Conservation (phyloP, 2,329 filamentous ascomycete genomes). For the Huntiella abstrusa region DNA sequence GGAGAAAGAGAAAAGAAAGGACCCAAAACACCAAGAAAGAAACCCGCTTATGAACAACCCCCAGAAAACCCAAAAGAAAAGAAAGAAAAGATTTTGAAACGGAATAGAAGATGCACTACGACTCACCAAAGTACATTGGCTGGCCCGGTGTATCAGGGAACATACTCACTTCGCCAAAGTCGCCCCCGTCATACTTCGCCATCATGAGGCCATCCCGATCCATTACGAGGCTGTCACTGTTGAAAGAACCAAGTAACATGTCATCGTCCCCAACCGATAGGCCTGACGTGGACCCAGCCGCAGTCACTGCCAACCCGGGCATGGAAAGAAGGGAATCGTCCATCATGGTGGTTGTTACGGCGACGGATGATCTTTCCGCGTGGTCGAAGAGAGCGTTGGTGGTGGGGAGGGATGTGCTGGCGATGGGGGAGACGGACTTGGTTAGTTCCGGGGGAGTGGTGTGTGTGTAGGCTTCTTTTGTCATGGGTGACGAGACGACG, state of each 20-base stretch:
- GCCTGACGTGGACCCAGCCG: conserved; percentile 11
- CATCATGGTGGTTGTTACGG: conserved; percentile 15
- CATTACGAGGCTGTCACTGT: conserved; percentile 24
- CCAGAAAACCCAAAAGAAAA: not conserved
- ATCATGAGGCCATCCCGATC: conserved; percentile 31
- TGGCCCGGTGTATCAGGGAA: conserved; percentile 21
- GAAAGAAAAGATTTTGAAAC: not conserved
- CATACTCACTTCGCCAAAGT: conserved; percentile 31
- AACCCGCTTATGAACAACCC: not conserved
- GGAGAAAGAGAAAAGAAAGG: conserved; percentile 2
- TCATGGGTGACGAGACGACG: conserved; percentile 17
- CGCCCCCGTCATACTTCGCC: conserved; percentile 32
- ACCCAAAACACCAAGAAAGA: conserved; percentile 1
- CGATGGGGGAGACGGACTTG: conserved; percentile 38
- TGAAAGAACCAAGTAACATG: conserved; percentile 26
- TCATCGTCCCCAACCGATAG: conserved; percentile 21
- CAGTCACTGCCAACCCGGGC: not conserved
- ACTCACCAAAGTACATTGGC: conserved; percentile 19
- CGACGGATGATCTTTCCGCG: conserved; percentile 18
- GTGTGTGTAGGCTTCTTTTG: conserved; percentile 25
- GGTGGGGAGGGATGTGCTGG: conserved; percentile 12
- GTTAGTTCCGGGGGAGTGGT: conserved; percentile 42
- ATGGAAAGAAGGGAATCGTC: not conserved
- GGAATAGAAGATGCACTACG: conserved; percentile 14
- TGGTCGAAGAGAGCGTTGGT: conserved; percentile 26